Evolutionary conservation across 192 early-diverging fungal species (phyloP).

Genomic region (Linnemannia exigua): DNA sequence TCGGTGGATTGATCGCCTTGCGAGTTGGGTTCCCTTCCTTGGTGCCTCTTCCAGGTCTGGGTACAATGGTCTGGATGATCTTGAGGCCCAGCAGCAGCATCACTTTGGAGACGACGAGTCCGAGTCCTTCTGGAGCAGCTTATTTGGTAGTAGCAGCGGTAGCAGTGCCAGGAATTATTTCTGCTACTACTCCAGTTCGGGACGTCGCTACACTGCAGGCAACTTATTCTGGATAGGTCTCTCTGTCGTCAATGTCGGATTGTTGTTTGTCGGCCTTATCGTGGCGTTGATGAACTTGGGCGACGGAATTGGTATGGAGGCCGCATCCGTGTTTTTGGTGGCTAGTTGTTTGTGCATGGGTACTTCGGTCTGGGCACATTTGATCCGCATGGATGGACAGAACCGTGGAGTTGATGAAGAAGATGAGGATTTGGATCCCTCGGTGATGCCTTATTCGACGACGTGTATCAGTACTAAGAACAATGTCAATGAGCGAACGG

Average conservation of each 20-base stretch:
- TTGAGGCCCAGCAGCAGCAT: conserved; percentile 19
- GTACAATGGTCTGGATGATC: neutral
- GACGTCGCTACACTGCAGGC: neutral
- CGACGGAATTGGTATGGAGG: conserved; percentile 49
- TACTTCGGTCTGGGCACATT: conserved; percentile 49
- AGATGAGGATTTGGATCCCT: neutral
- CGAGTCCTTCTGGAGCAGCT: neutral
- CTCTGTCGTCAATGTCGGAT: conserved; percentile 15
- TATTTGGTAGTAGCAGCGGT: too few relatives aligned
- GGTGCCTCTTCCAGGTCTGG: neutral
- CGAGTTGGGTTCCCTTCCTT: conserved; percentile 17
- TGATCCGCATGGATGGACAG: conserved; percentile 46
- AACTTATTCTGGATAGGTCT: conserved; percentile 34
- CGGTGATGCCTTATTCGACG: neutral
- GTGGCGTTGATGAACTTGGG: conserved; percentile 53
- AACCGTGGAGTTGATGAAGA: conserved; percentile 1
- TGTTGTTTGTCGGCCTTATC: conserved; percentile 48
- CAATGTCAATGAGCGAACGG: conserved; percentile 26
- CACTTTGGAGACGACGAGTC: neutral
- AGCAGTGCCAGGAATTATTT: neutral
- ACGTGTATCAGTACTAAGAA: conserved; percentile 6
- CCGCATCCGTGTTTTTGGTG: conserved; percentile 38
- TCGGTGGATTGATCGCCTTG: conserved; percentile 14
- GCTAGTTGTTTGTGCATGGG: conserved; percentile 52
- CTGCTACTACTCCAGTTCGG: neutral